Conservation (phyloP, 1,139 yeast species). For the Geotrichum cucujoidarum region DNA sequence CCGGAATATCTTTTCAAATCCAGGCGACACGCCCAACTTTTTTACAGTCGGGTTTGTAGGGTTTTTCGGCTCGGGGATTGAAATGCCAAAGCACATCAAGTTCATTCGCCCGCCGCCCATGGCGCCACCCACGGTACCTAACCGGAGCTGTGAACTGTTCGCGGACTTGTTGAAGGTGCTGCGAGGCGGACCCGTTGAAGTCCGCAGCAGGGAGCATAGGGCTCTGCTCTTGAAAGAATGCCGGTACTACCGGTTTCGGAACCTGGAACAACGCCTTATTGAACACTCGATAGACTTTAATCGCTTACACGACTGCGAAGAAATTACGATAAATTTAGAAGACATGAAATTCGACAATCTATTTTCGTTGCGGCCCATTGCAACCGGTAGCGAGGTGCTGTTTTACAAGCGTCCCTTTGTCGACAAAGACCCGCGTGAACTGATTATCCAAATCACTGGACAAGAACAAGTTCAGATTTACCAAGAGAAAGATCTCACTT, state of each 20-base stretch:
- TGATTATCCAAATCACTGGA: constrained; percentile 52
- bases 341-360: constrained; percentile 38
- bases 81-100: constrained; percentile 5
- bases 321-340: constrained; percentile 50
- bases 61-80: constrained; percentile 48
- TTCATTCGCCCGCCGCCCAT: constrained; percentile 68
- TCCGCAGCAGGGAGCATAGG: constrained; percentile 53
- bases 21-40: constrained; percentile 75
- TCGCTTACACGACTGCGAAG: constrained; percentile 49
- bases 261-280: constrained; percentile 64
- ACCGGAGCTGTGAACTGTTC: constrained; percentile 58
- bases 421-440: constrained; percentile 46
- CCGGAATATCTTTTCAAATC: constrained; percentile 45
- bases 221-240: constrained; percentile 60
- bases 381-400: background rate
- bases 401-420: constrained; percentile 57
- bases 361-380: background rate
- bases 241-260: constrained; percentile 67
- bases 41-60: constrained; percentile 62
- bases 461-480: constrained; percentile 16
- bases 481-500: constrained; percentile 2
- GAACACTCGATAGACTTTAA: constrained; percentile 48
- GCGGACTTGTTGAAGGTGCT: constrained; percentile 54
- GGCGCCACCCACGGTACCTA: constrained; percentile 49
- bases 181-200: constrained; percentile 48